Percentiles rank a stretch among this genome's conserved stretches.
Evolutionary conservation across 2,329 filamentous ascomycete genomes (phyloP).

Genomic region (Pseudofabraea citricarpa): DNA sequence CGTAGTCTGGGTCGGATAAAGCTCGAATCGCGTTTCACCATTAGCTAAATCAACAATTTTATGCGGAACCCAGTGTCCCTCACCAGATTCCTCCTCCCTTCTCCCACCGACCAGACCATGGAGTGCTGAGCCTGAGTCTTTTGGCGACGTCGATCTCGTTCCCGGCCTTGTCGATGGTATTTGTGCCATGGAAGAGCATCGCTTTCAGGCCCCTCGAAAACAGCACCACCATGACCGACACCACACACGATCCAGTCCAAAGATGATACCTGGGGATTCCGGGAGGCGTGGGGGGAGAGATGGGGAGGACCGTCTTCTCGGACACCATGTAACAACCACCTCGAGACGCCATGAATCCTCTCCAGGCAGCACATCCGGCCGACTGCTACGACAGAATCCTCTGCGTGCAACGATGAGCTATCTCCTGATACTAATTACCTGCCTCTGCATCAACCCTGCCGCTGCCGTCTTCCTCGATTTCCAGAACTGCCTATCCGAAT

Average conservation of each 20-base stretch:
- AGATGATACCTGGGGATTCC: slow-evolving; percentile 18
- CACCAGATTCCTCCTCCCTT: background rate
- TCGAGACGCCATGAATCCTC: no score
- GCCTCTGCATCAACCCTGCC: slow-evolving; percentile 33
- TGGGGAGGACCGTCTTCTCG: background rate
- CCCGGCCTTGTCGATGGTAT: slow-evolving; percentile 15
- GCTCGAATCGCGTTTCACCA: no score
- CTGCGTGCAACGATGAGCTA: slow-evolving; percentile 9
- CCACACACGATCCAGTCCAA: slow-evolving; percentile 7
- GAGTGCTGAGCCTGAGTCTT: slow-evolving; percentile 11
- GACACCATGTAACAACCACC: background rate
- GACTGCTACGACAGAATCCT: slow-evolving; percentile 4
- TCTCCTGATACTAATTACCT: slow-evolving; percentile 18
- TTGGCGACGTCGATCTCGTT: background rate
- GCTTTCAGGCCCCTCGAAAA: slow-evolving; percentile 17
- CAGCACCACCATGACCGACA: slow-evolving; percentile 12
- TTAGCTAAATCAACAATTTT: slow-evolving; percentile 1
- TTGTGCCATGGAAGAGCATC: slow-evolving; percentile 23
- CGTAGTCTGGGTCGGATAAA: slow-evolving; percentile 4
- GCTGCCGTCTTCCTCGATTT: slow-evolving; percentile 69
- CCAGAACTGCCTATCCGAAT: slow-evolving; percentile 72
- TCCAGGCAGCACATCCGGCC: background rate
- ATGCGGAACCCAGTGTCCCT: background rate
- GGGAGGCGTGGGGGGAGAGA: slow-evolving; percentile 9
- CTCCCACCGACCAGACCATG: slow-evolving; percentile 18